These are phyloP conservation scores for Alternaria conjuncta DNA, from an alignment of 2,329 filamentous ascomycete species.

Conservation along the genomic window DNA sequence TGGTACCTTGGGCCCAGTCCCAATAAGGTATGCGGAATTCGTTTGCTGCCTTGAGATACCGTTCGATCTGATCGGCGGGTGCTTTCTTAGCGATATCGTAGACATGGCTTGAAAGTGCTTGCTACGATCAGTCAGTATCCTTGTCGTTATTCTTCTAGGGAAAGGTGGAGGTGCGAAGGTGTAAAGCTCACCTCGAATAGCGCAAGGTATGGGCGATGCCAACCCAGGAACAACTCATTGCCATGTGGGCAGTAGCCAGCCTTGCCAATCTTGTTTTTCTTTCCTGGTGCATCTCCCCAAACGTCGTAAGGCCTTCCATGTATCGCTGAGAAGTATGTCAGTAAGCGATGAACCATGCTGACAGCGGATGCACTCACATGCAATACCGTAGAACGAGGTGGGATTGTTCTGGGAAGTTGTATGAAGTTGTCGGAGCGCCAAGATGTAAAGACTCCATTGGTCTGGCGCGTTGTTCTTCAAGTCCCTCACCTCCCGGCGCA, in stretches of 20 bases:
- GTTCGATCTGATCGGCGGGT: constrained; percentile 19
- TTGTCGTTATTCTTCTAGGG: too few relatives aligned
- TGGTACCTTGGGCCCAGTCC: constrained; percentile 41
- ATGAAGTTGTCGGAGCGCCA: constrained; percentile 75
- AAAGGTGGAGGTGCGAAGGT: too few relatives aligned
- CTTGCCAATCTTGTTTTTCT: constrained; percentile 40
- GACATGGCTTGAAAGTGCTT: constrained; percentile 38
- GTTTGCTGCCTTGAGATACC: constrained; percentile 34
- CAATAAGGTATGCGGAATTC: constrained; percentile 45
- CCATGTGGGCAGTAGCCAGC: constrained; percentile 78
- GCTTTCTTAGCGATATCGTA: constrained; percentile 24
- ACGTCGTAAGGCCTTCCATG: constrained; percentile 46
- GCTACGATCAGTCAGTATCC: constrained; percentile 20
- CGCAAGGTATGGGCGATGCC: constrained; percentile 82
- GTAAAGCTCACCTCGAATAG: constrained; percentile 60
- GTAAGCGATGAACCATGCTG: not conserved
- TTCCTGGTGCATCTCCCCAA: constrained; percentile 39
- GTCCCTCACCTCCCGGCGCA: constrained; percentile 72
- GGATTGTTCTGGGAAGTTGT: constrained; percentile 65
- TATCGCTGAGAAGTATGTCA: constrained; percentile 31
- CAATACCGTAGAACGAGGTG: constrained; percentile 78
- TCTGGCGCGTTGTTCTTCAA: constrained; percentile 65
- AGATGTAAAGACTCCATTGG: constrained; percentile 77
- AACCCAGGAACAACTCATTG: constrained; percentile 79
- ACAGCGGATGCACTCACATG: constrained; percentile 60